Conservation (phyloP, 2,329 filamentous ascomycete genomes). For the Arthroderma sp. region DNA sequence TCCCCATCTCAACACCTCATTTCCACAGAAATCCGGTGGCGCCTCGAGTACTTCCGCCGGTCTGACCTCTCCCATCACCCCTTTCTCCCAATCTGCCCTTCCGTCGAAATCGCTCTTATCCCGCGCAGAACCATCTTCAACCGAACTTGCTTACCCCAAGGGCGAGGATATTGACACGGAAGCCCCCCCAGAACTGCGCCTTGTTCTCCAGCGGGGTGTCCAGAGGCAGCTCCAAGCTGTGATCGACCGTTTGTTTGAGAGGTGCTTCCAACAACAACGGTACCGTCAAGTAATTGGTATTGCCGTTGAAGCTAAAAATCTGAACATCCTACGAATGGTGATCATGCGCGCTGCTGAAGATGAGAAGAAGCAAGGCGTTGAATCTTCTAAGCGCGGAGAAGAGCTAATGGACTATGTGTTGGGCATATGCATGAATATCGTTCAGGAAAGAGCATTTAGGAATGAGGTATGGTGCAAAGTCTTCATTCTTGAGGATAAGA, state of each 20-base stretch:
- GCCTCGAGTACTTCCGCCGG: conserved; percentile 50
- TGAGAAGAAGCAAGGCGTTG: conserved; percentile 53
- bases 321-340: conserved; percentile 72
- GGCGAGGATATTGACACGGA: conserved; percentile 43
- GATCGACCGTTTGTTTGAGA: conserved; percentile 82
- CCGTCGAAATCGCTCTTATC: conserved; percentile 94
- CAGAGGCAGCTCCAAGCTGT: conserved; percentile 69
- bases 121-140: conserved; percentile 53
- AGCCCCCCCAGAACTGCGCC: conserved; percentile 41
- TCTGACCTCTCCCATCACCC: conserved; percentile 76
- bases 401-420: conserved; percentile 95
- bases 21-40: conserved; percentile 53
- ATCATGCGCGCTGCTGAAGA: conserved; percentile 84
- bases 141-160: conserved; percentile 42
- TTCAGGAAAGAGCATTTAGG: conserved; percentile 80
- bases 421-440: conserved; percentile 92
- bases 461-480: conserved; percentile 40
- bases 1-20: conserved; percentile 67
- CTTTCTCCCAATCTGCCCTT: conserved; percentile 84
- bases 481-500: neutral
- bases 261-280: conserved; percentile 69
- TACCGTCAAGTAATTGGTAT: conserved; percentile 97
- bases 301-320: conserved; percentile 83
- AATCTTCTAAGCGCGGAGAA: conserved; percentile 53
- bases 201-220: conserved; percentile 59